Conservation (phyloP, 2,329 filamentous ascomycete species). For the Fusarium verticillioides region DNA sequence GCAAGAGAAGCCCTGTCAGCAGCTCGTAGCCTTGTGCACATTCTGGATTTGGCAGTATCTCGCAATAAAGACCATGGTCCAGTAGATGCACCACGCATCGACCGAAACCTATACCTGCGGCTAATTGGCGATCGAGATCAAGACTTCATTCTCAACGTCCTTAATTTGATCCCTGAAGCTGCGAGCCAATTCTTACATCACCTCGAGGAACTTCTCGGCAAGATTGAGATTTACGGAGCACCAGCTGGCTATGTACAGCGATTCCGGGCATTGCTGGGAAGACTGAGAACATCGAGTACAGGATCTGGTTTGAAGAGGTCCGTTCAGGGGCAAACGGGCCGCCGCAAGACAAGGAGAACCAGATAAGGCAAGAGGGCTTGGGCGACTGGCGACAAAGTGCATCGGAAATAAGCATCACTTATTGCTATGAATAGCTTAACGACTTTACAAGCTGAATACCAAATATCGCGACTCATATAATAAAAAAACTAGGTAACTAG, state of each 20-base stretch:
- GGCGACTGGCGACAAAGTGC: background rate
- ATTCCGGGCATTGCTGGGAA: constrained; percentile 48
- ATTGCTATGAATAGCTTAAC: constrained; percentile 7
- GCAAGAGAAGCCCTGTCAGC: constrained; percentile 56
- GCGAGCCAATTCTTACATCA: constrained; percentile 56
- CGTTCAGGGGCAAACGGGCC: constrained; percentile 38
- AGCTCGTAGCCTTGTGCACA: constrained; percentile 59
- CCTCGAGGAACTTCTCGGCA: constrained; percentile 50
- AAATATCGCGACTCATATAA: background rate
- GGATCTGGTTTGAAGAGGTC: constrained; percentile 49
- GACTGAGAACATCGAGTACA: constrained; percentile 45
- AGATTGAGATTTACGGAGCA: constrained; percentile 49
- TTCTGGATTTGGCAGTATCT: constrained; percentile 58
- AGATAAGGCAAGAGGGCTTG: constrained; percentile 41
- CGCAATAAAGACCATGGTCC: constrained; percentile 53
- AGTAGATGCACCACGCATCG: constrained; percentile 37
- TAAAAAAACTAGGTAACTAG: background rate
- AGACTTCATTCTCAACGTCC: constrained; percentile 58
- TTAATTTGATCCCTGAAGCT: constrained; percentile 57
- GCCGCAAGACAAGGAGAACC: constrained; percentile 49
- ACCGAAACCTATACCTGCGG: constrained; percentile 60
- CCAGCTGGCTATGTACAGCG: constrained; percentile 51
- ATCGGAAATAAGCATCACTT: background rate
- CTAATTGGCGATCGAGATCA: constrained; percentile 58
- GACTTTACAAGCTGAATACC: background rate